phyloP scores from a whole-genome alignment of 345 rosid genomes.

The Citrus australasica region DNA sequence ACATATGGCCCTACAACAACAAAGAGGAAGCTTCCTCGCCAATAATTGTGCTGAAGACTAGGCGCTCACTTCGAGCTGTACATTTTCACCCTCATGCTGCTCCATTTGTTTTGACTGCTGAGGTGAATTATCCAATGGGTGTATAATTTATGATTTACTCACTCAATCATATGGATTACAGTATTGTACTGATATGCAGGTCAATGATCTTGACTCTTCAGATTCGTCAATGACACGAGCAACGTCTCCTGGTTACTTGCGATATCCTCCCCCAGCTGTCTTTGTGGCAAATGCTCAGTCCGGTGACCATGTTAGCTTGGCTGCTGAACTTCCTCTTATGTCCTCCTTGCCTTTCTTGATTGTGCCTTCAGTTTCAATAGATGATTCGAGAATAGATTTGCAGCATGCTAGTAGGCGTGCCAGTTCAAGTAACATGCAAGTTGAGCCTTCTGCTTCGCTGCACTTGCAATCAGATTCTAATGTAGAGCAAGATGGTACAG shows the following conservation, averaged over 20 bases:
- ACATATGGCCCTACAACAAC: constrained; percentile 69
- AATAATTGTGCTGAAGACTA: constrained; percentile 59
- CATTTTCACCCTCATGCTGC: constrained; percentile 80
- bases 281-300: constrained; percentile 55
- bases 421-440: constrained; percentile 38
- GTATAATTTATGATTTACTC: constrained; percentile 21
- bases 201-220: constrained; percentile 82
- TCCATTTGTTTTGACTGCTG: constrained; percentile 82
- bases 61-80: constrained; percentile 82
- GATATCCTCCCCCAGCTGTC: constrained; percentile 73
- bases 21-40: constrained; percentile 63
- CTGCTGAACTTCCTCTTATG: constrained; percentile 54
- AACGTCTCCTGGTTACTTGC: constrained; percentile 65
- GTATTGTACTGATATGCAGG: constrained; percentile 64
- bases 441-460: constrained; percentile 27
- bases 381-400: constrained; percentile 43
- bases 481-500: constrained; percentile 31
- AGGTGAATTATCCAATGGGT: constrained; percentile 47
- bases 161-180: constrained; percentile 34
- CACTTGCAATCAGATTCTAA: constrained; percentile 33
- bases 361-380: constrained; percentile 46
- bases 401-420: constrained; percentile 28
- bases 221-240: constrained; percentile 72
- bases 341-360: constrained; percentile 50
- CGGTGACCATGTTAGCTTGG: constrained; percentile 38